These are phyloP conservation scores for Laetiporus sulphureus DNA, from an alignment of 1,284 basidiomycete genomes.

Conservation along the genomic window DNA sequence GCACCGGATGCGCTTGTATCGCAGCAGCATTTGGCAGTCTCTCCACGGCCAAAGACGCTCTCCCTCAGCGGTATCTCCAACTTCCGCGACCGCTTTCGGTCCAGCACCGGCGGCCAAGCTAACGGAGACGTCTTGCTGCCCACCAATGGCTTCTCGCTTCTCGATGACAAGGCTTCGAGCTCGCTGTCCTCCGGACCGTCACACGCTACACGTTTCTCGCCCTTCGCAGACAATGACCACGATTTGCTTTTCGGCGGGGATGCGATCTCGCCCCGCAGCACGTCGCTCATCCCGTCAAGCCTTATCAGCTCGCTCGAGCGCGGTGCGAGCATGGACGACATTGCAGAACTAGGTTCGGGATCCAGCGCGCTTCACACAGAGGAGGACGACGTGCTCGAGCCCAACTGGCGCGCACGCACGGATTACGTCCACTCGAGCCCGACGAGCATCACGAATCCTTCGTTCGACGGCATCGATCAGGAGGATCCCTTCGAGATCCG, in stretches of 20 bases:
- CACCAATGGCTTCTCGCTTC: constrained; percentile 34
- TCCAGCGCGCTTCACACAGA: constrained; percentile 53
- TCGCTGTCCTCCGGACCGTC: constrained; percentile 21
- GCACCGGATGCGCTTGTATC: constrained; percentile 18
- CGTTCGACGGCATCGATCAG: constrained; percentile 25
- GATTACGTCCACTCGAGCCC: constrained; percentile 29
- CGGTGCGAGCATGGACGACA: constrained; percentile 13
- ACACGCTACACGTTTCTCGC: constrained; percentile 37
- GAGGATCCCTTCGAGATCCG: constrained; percentile 40
- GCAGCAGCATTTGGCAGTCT: constrained; percentile 18
- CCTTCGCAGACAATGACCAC: constrained; percentile 41
- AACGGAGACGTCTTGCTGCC: constrained; percentile 18
- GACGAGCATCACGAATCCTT: constrained; percentile 22
- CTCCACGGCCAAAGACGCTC: constrained; percentile 31
- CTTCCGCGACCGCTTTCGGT: constrained; percentile 21
- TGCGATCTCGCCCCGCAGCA: constrained; percentile 21
- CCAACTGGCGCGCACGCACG: constrained; percentile 37
- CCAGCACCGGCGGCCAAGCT: constrained; percentile 2
- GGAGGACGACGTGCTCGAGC: constrained; percentile 43
- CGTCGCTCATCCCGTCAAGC: constrained; percentile 51
- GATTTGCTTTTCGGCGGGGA: constrained; percentile 15
- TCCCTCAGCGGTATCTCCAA: constrained; percentile 34
- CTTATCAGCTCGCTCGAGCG: constrained; percentile 53
- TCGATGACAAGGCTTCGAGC: constrained; percentile 34
- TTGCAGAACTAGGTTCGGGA: no score